Base-by-base conservation (phyloP, 306 rosid species). In the Urtica urens region DNA sequence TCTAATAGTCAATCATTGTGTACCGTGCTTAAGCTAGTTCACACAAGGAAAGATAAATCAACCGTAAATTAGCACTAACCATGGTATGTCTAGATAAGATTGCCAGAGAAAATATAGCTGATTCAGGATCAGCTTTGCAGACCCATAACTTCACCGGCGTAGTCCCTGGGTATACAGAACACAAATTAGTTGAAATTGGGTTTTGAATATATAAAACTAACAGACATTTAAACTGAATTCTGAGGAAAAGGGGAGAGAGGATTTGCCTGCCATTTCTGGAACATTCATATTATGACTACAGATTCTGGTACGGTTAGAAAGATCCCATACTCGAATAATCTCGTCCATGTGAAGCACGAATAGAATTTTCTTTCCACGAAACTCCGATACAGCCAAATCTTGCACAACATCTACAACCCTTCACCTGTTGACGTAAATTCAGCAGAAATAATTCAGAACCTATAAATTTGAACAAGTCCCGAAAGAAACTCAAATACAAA, bases 281-380 rank as follows among this genome's bases (percentile, higher is more conserved):
- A 24, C 43, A 37, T 68, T 74, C 78, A 79, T 38, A 52, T 67
- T 67, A 48, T 90, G 72, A 71, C 54, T 74, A 54, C 74, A 77
- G 62, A 81, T 67, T 76, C 62, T 74, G 79, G 59, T 64, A 55
- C 52, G 61, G 60, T 60, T 60, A 42, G 68, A 60, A 51, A 82
- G 77, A 81, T 90, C 99, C 99, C 95, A 90, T 44, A 85, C 72
- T 34, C 79, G 79, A 49, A 90, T 38, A 33, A 67, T 59, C 62
- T 95, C 99, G 50, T 90, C 85, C 16, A 64, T 59, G 75, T 90
- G 93, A 59, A 90, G 93, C 51, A 74, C 95, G 75, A 90, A 90
- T 27, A 90, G 44, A 64, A 79, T 77, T 57, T 68, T 69, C 56
- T 68, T 81, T 59, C 71, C 81, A 18, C 55, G 61, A 64, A 81